Evolutionary conservation across 192 early-diverging fungal species (phyloP).

Genomic region (Coemansia sp.): DNA sequence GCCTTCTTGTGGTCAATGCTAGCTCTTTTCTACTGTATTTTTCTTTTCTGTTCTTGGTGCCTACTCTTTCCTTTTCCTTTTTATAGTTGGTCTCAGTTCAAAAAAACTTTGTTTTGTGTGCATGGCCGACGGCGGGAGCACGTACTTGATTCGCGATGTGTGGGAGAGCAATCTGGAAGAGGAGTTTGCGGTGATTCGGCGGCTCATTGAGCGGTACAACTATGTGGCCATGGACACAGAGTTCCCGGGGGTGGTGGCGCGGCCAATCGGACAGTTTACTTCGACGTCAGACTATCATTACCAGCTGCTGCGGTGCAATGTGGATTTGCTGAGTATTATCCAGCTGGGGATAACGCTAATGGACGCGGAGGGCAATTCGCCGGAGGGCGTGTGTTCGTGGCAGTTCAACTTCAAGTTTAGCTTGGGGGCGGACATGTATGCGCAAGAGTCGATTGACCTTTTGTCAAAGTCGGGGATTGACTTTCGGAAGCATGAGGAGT

Average conservation of each 20-base stretch:
- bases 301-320: slow-evolving; percentile 95
- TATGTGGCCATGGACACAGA: slow-evolving; percentile 99
- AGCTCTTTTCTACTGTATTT: too few relatives aligned
- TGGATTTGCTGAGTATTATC: slow-evolving; percentile 95
- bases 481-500: slow-evolving; percentile 93
- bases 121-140: not conserved
- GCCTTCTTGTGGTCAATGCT: too few relatives aligned
- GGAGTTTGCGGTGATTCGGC: slow-evolving; percentile 82
- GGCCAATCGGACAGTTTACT: slow-evolving; percentile 95
- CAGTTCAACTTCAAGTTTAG: slow-evolving; percentile 99
- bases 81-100: not conserved
- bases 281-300: slow-evolving; percentile 98
- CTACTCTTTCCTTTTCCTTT: too few relatives aligned
- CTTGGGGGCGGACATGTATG: slow-evolving; percentile 96
- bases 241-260: slow-evolving; percentile 96
- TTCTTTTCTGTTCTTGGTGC: too few relatives aligned
- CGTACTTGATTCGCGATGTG: slow-evolving; percentile 67
- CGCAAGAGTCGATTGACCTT: slow-evolving; percentile 97
- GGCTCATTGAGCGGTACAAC: slow-evolving; percentile 84
- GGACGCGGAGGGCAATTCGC: slow-evolving; percentile 77
- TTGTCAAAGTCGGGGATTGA: slow-evolving; percentile 97
- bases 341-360: slow-evolving; percentile 96
- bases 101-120: too few relatives aligned
- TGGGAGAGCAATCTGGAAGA: slow-evolving; percentile 95
- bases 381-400: slow-evolving; percentile 80